phyloP scores from a whole-genome alignment of 2,329 filamentous ascomycete genomes.

The Lachnellula arida region DNA sequence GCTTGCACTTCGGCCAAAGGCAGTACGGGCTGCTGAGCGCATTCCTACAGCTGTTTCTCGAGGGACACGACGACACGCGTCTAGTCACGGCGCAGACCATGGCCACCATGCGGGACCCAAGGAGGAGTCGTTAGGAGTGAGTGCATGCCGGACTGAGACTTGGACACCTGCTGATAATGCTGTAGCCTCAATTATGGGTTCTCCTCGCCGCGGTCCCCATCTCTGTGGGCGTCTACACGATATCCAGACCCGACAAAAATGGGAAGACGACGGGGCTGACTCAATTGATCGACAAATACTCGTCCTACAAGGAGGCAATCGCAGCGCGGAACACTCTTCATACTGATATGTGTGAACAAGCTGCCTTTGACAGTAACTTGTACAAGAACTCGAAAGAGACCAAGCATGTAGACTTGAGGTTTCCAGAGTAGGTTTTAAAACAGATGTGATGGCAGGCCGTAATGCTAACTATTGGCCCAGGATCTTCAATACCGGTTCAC shows the following conservation, averaged over 20 bases:
- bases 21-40: constrained; percentile 26
- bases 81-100: constrained; percentile 12
- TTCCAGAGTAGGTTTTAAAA: constrained; percentile 55
- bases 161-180: constrained; percentile 16
- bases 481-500: constrained; percentile 57
- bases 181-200: constrained; percentile 44
- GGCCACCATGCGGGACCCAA: constrained; percentile 35
- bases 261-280: constrained; percentile 40
- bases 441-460: background rate
- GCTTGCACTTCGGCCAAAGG: constrained; percentile 30
- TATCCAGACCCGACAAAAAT: constrained; percentile 36
- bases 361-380: constrained; percentile 56
- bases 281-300: constrained; percentile 50
- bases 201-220: constrained; percentile 41
- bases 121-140: constrained; percentile 48
- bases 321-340: constrained; percentile 55
- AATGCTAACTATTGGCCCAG: constrained; percentile 39
- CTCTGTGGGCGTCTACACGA: constrained; percentile 40
- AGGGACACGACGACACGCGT: constrained; percentile 20
- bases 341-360: constrained; percentile 56
- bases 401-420: constrained; percentile 49
- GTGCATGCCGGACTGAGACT: constrained; percentile 24
- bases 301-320: constrained; percentile 47
- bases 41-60: constrained; percentile 17
- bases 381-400: constrained; percentile 46